A percentile compares a stretch with the other conserved stretches of the same genome.
phyloP scores from a whole-genome alignment of 495 filamentous ascomycete genomes.

The Opeltia flavorubescens region DNA sequence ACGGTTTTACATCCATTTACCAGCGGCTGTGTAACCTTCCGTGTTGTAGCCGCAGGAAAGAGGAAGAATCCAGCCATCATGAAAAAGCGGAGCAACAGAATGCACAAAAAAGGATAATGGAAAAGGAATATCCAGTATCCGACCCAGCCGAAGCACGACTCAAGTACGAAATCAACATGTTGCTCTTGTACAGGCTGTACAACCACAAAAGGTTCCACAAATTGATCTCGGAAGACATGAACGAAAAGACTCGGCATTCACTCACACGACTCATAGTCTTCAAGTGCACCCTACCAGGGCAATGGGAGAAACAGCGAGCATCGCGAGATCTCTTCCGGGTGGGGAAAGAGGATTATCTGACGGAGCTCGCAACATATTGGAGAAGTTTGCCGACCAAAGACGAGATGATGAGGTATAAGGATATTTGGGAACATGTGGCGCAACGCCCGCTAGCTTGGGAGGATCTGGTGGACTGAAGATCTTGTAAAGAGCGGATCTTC shows the following conservation, averaged over 20 bases:
- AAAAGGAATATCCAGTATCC: not conserved
- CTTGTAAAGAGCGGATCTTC: no score
- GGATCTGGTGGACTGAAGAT: no score
- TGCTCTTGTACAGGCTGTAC: not conserved
- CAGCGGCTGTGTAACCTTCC: not conserved
- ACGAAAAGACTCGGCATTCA: not conserved
- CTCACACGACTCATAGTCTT: not conserved
- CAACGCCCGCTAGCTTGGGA: not conserved
- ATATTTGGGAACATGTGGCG: not conserved
- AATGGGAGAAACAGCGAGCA: not conserved
- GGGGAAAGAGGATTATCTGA: not conserved
- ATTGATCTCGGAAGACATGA: not conserved
- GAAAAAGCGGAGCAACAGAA: not conserved
- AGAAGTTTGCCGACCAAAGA: not conserved
- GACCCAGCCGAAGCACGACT: not conserved
- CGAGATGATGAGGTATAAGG: constrained; percentile 1
- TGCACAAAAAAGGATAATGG: not conserved
- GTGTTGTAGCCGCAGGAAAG: not conserved
- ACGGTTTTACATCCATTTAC: no score
- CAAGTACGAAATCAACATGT: not conserved
- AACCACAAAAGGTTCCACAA: not conserved
- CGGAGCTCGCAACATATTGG: not conserved
- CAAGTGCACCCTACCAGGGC: not conserved
- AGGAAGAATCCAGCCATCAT: not conserved
- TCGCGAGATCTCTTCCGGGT: not conserved